phyloP scores from a whole-genome alignment of 208 protist species.

The Entamoeba nuttalli region DNA sequence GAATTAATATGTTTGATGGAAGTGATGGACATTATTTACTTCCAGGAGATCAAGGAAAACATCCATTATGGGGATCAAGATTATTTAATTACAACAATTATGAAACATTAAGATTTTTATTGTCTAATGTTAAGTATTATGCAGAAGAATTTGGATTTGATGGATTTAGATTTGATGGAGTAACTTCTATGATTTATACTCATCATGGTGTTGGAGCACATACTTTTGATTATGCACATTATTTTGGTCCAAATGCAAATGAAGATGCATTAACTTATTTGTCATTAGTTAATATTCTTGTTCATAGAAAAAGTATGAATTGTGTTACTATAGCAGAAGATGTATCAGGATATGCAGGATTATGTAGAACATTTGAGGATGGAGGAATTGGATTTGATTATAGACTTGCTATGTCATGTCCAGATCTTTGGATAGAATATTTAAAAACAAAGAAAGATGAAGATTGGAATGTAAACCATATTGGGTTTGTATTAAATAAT shows the following conservation, averaged over 20 bases:
- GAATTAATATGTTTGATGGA: constrained; percentile 60
- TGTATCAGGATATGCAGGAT: constrained; percentile 49
- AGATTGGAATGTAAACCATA: constrained; percentile 54
- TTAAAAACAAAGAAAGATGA: constrained; percentile 48
- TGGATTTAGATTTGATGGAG: constrained; percentile 74
- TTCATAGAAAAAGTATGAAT: neutral
- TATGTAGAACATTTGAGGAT: constrained; percentile 52
- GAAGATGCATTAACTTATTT: constrained; percentile 55
- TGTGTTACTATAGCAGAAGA: constrained; percentile 42
- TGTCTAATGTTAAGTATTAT: constrained; percentile 54
- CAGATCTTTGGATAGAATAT: constrained; percentile 65
- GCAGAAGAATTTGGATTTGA: constrained; percentile 59
- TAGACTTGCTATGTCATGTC: constrained; percentile 58
- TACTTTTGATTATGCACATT: constrained; percentile 44
- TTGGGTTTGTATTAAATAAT: constrained; percentile 53
- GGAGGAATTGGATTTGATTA: constrained; percentile 74
- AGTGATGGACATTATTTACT: constrained; percentile 51
- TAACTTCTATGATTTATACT: constrained; percentile 66
- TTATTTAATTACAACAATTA: constrained; percentile 62
- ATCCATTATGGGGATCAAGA: constrained; percentile 43
- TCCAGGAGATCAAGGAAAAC: constrained; percentile 29
- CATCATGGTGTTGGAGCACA: constrained; percentile 51
- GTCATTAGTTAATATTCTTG: constrained; percentile 29
- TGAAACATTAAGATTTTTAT: constrained; percentile 57
- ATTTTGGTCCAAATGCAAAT: constrained; percentile 51